These are phyloP conservation scores for Nepenthes mirabilis DNA, from an alignment of 148 eudicot genomes.

Conservation along the genomic window DNA sequence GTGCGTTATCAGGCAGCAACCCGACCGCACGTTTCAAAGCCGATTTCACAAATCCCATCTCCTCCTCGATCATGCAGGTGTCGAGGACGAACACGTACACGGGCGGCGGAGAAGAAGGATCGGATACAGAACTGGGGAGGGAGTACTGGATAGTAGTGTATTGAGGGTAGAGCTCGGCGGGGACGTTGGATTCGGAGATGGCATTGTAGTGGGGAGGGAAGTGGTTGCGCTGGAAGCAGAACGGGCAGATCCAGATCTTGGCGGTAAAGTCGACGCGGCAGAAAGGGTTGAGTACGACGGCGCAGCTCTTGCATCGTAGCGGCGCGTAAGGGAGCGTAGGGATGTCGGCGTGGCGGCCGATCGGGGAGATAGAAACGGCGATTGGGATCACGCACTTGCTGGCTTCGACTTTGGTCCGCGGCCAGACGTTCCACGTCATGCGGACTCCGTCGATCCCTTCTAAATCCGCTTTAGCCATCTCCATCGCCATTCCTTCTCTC, in stretches of 20 bases:
- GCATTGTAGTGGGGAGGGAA: conserved; percentile 66
- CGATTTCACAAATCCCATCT: conserved; percentile 65
- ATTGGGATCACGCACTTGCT: conserved; percentile 86
- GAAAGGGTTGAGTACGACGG: conserved; percentile 50
- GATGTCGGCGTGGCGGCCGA: conserved; percentile 48
- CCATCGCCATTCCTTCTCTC: not conserved
- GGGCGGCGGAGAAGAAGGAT: conserved; percentile 13
- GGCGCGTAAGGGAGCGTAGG: conserved; percentile 63
- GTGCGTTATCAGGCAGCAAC: conserved; percentile 55
- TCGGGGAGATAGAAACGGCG: conserved; percentile 67
- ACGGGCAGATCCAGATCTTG: conserved; percentile 86
- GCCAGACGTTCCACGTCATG: conserved; percentile 87
- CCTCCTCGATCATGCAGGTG: conserved; percentile 87
- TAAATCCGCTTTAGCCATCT: conserved; percentile 25
- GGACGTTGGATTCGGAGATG: conserved; percentile 59
- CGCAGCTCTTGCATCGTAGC: conserved; percentile 70
- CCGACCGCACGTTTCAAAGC: conserved; percentile 59
- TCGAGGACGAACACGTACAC: conserved; percentile 62
- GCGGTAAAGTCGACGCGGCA: conserved; percentile 59
- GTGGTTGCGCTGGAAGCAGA: conserved; percentile 74
- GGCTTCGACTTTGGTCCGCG: conserved; percentile 75
- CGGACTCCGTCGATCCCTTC: conserved; percentile 85
- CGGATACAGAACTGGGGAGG: conserved; percentile 5
- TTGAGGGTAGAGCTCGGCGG: conserved; percentile 75
- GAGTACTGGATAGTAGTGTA: conserved; percentile 49